Percentiles rank a stretch among this genome's conserved stretches.
phyloP scores from a whole-genome alignment of 257 asterid species.

The Nyctanthes arbortristis region DNA sequence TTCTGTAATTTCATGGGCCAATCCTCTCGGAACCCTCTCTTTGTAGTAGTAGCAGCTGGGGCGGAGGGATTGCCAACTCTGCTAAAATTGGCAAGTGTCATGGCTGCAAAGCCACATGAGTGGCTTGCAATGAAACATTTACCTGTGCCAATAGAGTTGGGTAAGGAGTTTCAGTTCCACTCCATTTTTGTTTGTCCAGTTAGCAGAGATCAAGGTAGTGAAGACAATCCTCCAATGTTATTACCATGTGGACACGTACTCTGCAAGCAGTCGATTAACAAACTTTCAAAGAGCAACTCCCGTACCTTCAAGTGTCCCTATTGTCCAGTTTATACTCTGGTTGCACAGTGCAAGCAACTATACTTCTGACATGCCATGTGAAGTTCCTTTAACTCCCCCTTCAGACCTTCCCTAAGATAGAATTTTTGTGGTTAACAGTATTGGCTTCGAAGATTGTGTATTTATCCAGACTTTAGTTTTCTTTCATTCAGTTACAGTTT shows the following conservation, averaged over 20 bases:
- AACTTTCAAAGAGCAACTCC: conserved; percentile 36
- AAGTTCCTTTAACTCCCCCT: neutral
- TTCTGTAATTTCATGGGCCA: conserved; percentile 53
- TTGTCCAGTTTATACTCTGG: conserved; percentile 31
- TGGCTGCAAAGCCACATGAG: conserved; percentile 56
- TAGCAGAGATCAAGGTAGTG: conserved; percentile 44
- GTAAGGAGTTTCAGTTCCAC: conserved; percentile 59
- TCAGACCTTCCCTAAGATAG: neutral
- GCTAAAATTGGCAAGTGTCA: conserved; percentile 47
- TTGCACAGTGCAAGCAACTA: conserved; percentile 33
- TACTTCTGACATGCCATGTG: conserved; percentile 14
- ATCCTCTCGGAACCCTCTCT: conserved; percentile 48
- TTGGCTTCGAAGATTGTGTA: neutral
- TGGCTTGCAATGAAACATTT: conserved; percentile 56
- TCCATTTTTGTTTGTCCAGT: conserved; percentile 72
- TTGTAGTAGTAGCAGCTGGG: conserved; percentile 57
- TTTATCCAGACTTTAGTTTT: neutral
- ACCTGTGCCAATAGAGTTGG: conserved; percentile 58
- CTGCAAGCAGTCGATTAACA: conserved; percentile 54
- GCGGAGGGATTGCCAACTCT: conserved; percentile 62
- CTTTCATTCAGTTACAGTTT: neutral
- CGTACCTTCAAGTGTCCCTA: conserved; percentile 60
- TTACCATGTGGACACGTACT: conserved; percentile 71
- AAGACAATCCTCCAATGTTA: conserved; percentile 64
- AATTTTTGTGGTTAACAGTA: neutral